These are phyloP conservation scores for Furculomyces boomerangus DNA, from an alignment of 371 early-diverging fungal species.

Conservation along the genomic window DNA sequence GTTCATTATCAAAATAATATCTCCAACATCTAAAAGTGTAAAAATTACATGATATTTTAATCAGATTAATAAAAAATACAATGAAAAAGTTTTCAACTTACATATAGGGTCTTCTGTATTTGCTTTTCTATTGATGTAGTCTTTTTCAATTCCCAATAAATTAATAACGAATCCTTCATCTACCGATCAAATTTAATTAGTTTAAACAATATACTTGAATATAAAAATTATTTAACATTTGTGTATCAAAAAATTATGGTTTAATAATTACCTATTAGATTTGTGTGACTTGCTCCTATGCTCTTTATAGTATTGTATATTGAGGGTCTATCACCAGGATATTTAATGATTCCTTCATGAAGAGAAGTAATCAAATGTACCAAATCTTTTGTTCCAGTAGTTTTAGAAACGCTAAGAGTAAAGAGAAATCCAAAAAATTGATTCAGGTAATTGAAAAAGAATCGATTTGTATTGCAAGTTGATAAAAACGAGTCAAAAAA, in stretches of 20 bases:
- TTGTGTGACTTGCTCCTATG: constrained; percentile 39
- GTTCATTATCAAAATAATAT: constrained; percentile 51
- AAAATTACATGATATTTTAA: constrained; percentile 11
- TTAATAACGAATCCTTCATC: constrained; percentile 23
- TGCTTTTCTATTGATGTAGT: constrained; percentile 45
- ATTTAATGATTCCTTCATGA: constrained; percentile 33
- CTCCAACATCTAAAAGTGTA: constrained; percentile 26
- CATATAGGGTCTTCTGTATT: constrained; percentile 37
- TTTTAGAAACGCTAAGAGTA: constrained; percentile 8
- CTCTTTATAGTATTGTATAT: constrained; percentile 41
- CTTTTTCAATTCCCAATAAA: constrained; percentile 39
- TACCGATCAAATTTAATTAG: not conserved
- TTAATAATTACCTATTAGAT: constrained; percentile 28
- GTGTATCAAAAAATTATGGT: not conserved
- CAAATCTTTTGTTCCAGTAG: constrained; percentile 6
- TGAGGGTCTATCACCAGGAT: constrained; percentile 44
- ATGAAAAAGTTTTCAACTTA: constrained; percentile 13
- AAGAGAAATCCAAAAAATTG: not conserved
- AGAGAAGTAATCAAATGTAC: constrained; percentile 29
- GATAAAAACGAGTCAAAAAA: no score
- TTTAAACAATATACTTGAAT: not conserved
- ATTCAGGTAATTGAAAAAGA: no score
- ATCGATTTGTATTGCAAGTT: no score
- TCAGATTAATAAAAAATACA: not conserved
- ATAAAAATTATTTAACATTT: not conserved